A percentile compares a stretch with the other conserved stretches of the same genome.
Conservation (phyloP, 2,329 filamentous ascomycete genomes). For the Xylariaceae sp. region DNA sequence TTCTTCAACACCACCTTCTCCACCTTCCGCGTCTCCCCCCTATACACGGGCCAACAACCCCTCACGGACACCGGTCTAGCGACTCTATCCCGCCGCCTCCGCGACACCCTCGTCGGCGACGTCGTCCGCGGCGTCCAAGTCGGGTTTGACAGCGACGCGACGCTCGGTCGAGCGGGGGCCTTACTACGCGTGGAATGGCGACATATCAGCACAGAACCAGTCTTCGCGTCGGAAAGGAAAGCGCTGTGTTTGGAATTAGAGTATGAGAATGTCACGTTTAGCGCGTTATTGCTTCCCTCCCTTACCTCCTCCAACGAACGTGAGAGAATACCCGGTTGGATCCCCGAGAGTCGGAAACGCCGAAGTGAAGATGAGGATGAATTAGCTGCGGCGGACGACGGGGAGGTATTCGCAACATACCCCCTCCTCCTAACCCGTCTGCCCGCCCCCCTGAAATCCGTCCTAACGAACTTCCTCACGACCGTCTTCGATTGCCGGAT, state of each 20-base stretch:
- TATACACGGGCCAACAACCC: constrained; percentile 41
- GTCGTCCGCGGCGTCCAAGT: constrained; percentile 57
- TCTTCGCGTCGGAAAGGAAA: constrained; percentile 20
- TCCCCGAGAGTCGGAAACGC: not conserved
- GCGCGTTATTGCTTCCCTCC: constrained; percentile 46
- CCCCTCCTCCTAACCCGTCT: constrained; percentile 52
- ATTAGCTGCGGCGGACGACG: not conserved
- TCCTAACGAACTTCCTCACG: constrained; percentile 48
- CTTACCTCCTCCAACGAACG: not conserved
- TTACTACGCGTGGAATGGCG: constrained; percentile 45
- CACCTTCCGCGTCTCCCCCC: constrained; percentile 50
- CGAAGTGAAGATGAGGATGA: too few species aligned
- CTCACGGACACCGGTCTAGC: constrained; percentile 39
- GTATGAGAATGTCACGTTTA: constrained; percentile 50
- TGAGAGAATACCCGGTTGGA: constrained; percentile 8
- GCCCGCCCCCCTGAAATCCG: constrained; percentile 46
- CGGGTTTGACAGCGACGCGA: constrained; percentile 33
- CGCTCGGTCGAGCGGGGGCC: constrained; percentile 38
- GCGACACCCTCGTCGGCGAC: constrained; percentile 53
- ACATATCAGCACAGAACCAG: constrained; percentile 37
- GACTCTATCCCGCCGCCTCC: constrained; percentile 43
- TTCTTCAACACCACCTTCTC: constrained; percentile 58
- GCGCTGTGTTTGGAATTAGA: constrained; percentile 43
- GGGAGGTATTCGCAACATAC: constrained; percentile 39
- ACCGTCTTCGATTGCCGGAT: constrained; percentile 54